Conservation (phyloP, 257 asterid species). For the Nicotiana obtusifolia region DNA sequence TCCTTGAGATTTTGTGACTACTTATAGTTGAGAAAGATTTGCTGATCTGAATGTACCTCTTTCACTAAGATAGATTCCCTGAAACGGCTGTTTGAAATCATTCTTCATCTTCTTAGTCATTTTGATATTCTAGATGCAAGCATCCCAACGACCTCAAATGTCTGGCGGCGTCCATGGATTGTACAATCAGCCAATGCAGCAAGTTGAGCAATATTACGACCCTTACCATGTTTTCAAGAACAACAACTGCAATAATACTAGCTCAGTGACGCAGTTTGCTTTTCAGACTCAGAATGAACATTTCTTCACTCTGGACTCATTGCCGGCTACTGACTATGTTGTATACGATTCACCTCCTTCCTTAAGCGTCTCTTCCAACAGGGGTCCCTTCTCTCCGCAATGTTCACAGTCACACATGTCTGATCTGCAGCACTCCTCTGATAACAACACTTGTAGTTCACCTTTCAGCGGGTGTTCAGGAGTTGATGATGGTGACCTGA, state of each 20-base stretch:
- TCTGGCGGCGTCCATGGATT: slow-evolving; percentile 37
- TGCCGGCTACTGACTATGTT: slow-evolving; percentile 40
- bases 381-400: slow-evolving; percentile 77
- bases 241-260: slow-evolving; percentile 29
- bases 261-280: slow-evolving; percentile 47
- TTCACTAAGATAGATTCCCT: background rate
- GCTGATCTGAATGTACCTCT: background rate
- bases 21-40: background rate
- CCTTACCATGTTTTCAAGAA: slow-evolving; percentile 48
- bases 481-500: slow-evolving; percentile 60
- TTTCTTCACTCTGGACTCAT: slow-evolving; percentile 78
- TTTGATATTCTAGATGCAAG: slow-evolving; percentile 42
- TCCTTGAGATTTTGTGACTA: background rate
- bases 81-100: background rate
- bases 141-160: slow-evolving; percentile 50
- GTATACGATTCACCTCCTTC: slow-evolving; percentile 62
- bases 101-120: background rate
- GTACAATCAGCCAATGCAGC: slow-evolving; percentile 48
- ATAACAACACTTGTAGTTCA: slow-evolving; percentile 49
- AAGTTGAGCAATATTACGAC: slow-evolving; percentile 35
- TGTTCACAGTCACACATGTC: slow-evolving; percentile 68
- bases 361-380: slow-evolving; percentile 48
- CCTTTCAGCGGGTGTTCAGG: slow-evolving; percentile 81
- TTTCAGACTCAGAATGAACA: slow-evolving; percentile 46
- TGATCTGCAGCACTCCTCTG: slow-evolving; percentile 50